phyloP scores from a whole-genome alignment of 495 filamentous ascomycete species.

The Aspergillus haitiensis region DNA sequence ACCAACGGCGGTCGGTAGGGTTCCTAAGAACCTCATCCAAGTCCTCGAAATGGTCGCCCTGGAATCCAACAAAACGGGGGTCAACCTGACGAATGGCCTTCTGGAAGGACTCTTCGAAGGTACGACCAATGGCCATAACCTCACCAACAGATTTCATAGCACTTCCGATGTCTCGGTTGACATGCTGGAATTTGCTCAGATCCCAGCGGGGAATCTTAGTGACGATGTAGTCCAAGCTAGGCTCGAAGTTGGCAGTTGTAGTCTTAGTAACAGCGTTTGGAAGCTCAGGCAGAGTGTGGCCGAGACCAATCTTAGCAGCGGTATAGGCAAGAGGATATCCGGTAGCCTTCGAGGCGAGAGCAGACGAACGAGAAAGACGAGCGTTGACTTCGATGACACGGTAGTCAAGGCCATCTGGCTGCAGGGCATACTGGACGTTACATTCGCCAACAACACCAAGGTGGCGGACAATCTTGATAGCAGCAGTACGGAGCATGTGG shows the following conservation, averaged over 20 bases:
- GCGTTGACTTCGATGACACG: slow-evolving; percentile 98
- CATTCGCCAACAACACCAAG: slow-evolving; percentile 96
- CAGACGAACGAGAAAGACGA: slow-evolving; percentile 90
- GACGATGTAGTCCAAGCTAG: slow-evolving; percentile 94
- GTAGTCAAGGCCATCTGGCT: slow-evolving; percentile 93
- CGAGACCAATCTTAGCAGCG: slow-evolving; percentile 94
- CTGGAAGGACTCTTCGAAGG: slow-evolving; percentile 98
- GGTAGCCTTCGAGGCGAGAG: slow-evolving; percentile 93
- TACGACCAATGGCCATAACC: slow-evolving; percentile 98
- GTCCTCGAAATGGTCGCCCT: slow-evolving; percentile 91
- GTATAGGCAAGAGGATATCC: slow-evolving; percentile 96
- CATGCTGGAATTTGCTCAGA: slow-evolving; percentile 96
- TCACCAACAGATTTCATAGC: slow-evolving; percentile 99
- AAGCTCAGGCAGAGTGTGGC: slow-evolving; percentile 89
- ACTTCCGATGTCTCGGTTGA: slow-evolving; percentile 94
- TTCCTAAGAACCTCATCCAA: slow-evolving; percentile 87
- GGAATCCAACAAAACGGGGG: slow-evolving; percentile 86
- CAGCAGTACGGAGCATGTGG: slow-evolving; percentile 96
- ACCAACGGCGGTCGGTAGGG: slow-evolving; percentile 92
- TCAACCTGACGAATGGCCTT: slow-evolving; percentile 98
- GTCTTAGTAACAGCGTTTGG: slow-evolving; percentile 98
- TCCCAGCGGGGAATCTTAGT: slow-evolving; percentile 99
- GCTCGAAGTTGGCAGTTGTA: slow-evolving; percentile 98
- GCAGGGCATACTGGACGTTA: slow-evolving; percentile 96
- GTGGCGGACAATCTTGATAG: slow-evolving; percentile 94